Evolutionary conservation across 495 filamentous ascomycete species (phyloP).

Genomic region (Penicillium egyptiacum): DNA sequence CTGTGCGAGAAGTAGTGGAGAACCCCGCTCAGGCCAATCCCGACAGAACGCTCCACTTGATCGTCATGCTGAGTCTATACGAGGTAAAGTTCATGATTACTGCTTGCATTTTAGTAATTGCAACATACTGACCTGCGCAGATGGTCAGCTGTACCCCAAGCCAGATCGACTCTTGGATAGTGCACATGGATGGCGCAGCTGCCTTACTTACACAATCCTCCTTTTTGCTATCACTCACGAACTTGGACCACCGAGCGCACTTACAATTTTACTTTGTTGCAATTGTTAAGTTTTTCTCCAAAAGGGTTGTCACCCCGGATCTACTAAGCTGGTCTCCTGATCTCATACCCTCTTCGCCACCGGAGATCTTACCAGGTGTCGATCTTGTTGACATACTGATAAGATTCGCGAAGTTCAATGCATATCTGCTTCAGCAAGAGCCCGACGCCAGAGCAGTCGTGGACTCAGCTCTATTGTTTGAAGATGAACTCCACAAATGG

Average conservation of each 20-base stretch:
- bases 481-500: constrained; percentile 25
- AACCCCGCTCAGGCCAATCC: constrained; percentile 17
- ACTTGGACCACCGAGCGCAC: constrained; percentile 11
- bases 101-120: not conserved
- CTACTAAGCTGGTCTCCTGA: constrained; percentile 19
- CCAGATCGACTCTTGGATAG: constrained; percentile 22
- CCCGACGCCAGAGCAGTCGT: not conserved
- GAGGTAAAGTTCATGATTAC: constrained; percentile 16
- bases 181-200: constrained; percentile 25
- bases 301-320: constrained; percentile 9
- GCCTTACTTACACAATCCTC: constrained; percentile 21
- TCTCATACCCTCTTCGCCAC: not conserved
- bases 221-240: constrained; percentile 10
- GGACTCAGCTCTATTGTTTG: constrained; percentile 8
- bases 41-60: constrained; percentile 16
- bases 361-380: constrained; percentile 13
- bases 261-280: constrained; percentile 25
- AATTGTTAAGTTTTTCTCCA: constrained; percentile 26
- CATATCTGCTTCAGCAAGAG: constrained; percentile 5
- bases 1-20: constrained; percentile 21
- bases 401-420: constrained; percentile 21
- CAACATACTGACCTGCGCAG: constrained; percentile 12
- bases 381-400: constrained; percentile 24
- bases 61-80: constrained; percentile 26
- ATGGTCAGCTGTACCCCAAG: constrained; percentile 24